Base-by-base conservation (phyloP, 2,329 filamentous ascomycete species). In the Aquanectria penicillioides region DNA sequence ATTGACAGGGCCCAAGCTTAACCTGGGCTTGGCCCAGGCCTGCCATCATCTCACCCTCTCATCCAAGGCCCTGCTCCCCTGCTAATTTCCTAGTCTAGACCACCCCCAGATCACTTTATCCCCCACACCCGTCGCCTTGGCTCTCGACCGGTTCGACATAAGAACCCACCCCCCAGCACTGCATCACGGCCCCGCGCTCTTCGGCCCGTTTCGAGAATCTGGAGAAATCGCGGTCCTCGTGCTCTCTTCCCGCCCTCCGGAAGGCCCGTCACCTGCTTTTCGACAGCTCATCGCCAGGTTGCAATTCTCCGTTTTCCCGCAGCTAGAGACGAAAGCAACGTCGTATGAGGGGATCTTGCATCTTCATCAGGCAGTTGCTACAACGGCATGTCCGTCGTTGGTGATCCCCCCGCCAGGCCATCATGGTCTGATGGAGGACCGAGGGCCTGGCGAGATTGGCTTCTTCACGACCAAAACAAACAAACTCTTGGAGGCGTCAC, bases 201-300 rank as follows among this genome's bases (percentile, higher is more conserved):
- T 63, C 68, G 68, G 68, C 63, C 68, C 68, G 57, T 65, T 56
- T 62, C 52, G 33, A 17, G 33, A 41, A 41, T 56, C 34, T 23
- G 33, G 46, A 60, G 51, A 57, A 57, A 25, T 26, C 46, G 47
- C 28, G 10, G 50, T 5, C 57, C 54, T 53, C 58, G 48, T 55
- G 38, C 52, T 13, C 18, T 23, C 37, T 12, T 22, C 34, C 15
- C 23, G 17, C 20, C 43, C 28, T 43, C 29, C 18, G 28, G n/a
- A 25, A 48, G 43, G 17, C 11, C 33, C 17, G 23, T 26, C 6
- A 33, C 13, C 48, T 43, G 44, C 34, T 36, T 20, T 18, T 13
- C 34, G 11, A 31, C 17, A 20, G 18, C n/a, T 29, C 57, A 49
- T 64, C 49, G 36, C 40, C 51, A 56, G 44, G 63, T 57, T 48